These are phyloP conservation scores for Hortiboletus campestris DNA, from an alignment of 768 basidiomycete genomes.

Conservation along the genomic window DNA sequence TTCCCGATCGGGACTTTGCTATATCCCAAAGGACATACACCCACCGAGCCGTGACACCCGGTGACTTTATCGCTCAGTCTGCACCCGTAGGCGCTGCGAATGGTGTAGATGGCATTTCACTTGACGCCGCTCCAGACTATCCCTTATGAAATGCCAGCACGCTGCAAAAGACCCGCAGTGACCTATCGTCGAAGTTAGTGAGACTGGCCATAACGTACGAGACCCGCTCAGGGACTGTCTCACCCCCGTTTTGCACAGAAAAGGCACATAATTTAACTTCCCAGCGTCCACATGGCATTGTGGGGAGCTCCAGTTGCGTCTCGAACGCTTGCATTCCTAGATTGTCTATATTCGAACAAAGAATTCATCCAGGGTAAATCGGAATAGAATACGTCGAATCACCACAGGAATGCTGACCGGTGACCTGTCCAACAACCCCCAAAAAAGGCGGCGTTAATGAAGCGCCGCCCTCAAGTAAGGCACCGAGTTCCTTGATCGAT, in stretches of 20 bases:
- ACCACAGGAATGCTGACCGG: slow-evolving; percentile 23
- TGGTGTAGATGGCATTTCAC: neutral
- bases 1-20: slow-evolving; percentile 20
- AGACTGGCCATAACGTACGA: neutral
- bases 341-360: slow-evolving; percentile 19
- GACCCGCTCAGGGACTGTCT: neutral
- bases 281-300: slow-evolving; percentile 19
- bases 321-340: slow-evolving; percentile 9
- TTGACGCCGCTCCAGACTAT: slow-evolving; percentile 11
- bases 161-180: neutral
- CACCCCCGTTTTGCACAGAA: slow-evolving; percentile 9
- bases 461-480: slow-evolving; percentile 21
- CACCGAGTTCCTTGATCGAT: slow-evolving; percentile 30
- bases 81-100: slow-evolving; percentile 2
- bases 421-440: slow-evolving; percentile 2
- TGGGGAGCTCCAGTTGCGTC: slow-evolving; percentile 2
- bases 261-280: slow-evolving; percentile 11
- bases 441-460: slow-evolving; percentile 12
- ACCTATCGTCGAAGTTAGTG: slow-evolving; percentile 26
- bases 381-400: slow-evolving; percentile 28
- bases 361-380: slow-evolving; percentile 22
- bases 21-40: slow-evolving; percentile 15
- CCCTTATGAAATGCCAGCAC: slow-evolving; percentile 11
- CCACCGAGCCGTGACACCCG: slow-evolving; percentile 26
- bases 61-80: slow-evolving; percentile 20